Percentiles rank a stretch among this genome's conserved stretches.
phyloP scores from a whole-genome alignment of 257 asterid species.

The Solanum rostratum region DNA sequence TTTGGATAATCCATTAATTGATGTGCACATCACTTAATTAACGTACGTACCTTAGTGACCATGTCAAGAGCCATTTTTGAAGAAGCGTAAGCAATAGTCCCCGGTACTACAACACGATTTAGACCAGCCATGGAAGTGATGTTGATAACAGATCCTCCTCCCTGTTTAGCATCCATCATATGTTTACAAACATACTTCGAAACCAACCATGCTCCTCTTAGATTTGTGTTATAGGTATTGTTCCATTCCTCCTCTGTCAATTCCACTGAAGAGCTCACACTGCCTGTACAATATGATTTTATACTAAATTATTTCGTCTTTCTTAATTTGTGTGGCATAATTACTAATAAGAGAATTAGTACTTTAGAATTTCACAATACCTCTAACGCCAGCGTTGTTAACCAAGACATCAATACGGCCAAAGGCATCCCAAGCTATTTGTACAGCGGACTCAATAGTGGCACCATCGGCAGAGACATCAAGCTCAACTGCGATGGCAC shows the following conservation, averaged over 20 bases:
- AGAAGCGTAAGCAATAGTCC: slow-evolving; percentile 8
- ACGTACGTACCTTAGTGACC: not conserved
- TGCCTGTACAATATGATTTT: not conserved
- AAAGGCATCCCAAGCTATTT: slow-evolving; percentile 53
- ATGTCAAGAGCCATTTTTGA: slow-evolving; percentile 12
- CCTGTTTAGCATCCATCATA: slow-evolving; percentile 14
- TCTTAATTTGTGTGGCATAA: too few relatives aligned
- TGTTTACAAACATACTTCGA: slow-evolving; percentile 15
- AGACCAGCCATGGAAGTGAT: slow-evolving; percentile 22
- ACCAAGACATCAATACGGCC: slow-evolving; percentile 51
- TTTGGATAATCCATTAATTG: not conserved
- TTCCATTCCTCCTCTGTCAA: slow-evolving; percentile 23
- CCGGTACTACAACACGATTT: slow-evolving; percentile 5
- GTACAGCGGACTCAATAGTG: slow-evolving; percentile 26
- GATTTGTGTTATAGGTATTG: slow-evolving; percentile 11
- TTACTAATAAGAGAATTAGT: too few relatives aligned
- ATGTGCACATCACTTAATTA: too few relatives aligned
- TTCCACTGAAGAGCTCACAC: slow-evolving; percentile 12
- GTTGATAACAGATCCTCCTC: slow-evolving; percentile 29
- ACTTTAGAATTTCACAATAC: not conserved
- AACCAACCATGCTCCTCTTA: slow-evolving; percentile 22
- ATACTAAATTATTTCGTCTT: too few relatives aligned
- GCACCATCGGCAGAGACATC: slow-evolving; percentile 29
- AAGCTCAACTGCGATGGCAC: slow-evolving; percentile 43
- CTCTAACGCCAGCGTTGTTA: slow-evolving; percentile 37